These are phyloP conservation scores for Helotiales sp. DNA, from an alignment of 2,329 filamentous ascomycete species.

Conservation along the genomic window DNA sequence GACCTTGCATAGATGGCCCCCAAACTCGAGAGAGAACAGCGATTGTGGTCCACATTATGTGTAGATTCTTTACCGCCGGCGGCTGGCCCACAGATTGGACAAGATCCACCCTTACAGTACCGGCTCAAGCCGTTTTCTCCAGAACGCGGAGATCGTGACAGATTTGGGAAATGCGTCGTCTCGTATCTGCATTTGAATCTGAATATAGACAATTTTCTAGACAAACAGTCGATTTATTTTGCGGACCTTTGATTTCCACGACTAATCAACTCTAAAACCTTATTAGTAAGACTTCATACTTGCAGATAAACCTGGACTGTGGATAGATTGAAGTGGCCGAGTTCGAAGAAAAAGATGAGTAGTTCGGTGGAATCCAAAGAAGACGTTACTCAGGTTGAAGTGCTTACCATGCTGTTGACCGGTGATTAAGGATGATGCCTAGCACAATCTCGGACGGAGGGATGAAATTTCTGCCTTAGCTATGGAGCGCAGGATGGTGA, in stretches of 20 bases:
- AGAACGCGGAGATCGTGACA: background rate
- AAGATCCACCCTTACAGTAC: too few relatives aligned
- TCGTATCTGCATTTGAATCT: background rate
- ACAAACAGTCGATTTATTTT: background rate
- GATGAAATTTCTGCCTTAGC: background rate
- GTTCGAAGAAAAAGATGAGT: too few relatives aligned
- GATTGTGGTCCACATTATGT: background rate
- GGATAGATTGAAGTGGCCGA: too few relatives aligned
- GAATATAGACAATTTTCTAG: too few relatives aligned
- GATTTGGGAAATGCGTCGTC: background rate
- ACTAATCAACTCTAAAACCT: too few relatives aligned
- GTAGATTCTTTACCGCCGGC: background rate
- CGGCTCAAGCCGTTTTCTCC: too few relatives aligned
- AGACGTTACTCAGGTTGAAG: too few relatives aligned
- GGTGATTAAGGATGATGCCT: background rate
- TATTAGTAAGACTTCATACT: too few relatives aligned
- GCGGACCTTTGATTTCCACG: background rate
- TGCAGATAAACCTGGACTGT: too few relatives aligned
- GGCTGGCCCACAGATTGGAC: background rate
- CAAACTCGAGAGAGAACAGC: background rate
- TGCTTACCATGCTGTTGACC: background rate
- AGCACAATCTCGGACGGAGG: background rate
- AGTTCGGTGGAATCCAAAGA: too few relatives aligned
- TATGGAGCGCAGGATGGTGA: background rate
- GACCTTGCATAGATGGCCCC: background rate